A percentile compares a stretch with the other conserved stretches of the same genome.
phyloP scores from a whole-genome alignment of 2,329 filamentous ascomycete species.

The Davidsoniella neocaledoniae region DNA sequence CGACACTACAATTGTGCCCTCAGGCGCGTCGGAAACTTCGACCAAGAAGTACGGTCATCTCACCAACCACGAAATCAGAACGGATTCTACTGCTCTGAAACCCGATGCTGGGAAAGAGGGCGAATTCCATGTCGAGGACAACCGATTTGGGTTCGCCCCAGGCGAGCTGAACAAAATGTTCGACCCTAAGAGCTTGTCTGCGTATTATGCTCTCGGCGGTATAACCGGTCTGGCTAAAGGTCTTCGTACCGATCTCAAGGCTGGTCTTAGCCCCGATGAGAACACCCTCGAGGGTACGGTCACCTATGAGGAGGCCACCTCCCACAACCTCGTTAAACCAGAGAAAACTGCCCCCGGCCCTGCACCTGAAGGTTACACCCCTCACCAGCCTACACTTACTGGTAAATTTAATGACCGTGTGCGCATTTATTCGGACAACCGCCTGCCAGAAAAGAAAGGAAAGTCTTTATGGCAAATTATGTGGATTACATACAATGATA shows the following conservation, averaged over 20 bases:
- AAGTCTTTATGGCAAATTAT: conserved; percentile 57
- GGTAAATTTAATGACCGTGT: conserved; percentile 44
- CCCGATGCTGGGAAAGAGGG: conserved; percentile 61
- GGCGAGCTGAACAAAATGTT: conserved; percentile 76
- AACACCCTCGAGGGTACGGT: conserved; percentile 44
- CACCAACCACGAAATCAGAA: conserved; percentile 40
- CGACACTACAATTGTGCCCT: conserved; percentile 42
- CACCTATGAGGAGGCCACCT: conserved; percentile 53
- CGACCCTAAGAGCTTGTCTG: conserved; percentile 72
- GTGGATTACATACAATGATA: conserved; percentile 76
- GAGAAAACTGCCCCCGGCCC: not conserved
- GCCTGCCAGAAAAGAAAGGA: conserved; percentile 55
- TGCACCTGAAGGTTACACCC: conserved; percentile 7
- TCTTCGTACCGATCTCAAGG: conserved; percentile 51
- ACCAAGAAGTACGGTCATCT: conserved; percentile 23
- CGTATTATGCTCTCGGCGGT: conserved; percentile 68
- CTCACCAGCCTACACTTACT: conserved; percentile 10
- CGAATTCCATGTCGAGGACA: conserved; percentile 61
- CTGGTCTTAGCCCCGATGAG: conserved; percentile 67
- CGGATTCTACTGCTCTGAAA: conserved; percentile 50
- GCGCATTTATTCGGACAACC: conserved; percentile 56
- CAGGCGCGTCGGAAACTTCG: conserved; percentile 27
- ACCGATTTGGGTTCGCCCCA: conserved; percentile 71
- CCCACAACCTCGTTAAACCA: conserved; percentile 20
- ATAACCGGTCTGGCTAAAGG: conserved; percentile 64